Evolutionary conservation across 148 eudicot species (phyloP).

Genomic region (Rhododendron mucronatum): DNA sequence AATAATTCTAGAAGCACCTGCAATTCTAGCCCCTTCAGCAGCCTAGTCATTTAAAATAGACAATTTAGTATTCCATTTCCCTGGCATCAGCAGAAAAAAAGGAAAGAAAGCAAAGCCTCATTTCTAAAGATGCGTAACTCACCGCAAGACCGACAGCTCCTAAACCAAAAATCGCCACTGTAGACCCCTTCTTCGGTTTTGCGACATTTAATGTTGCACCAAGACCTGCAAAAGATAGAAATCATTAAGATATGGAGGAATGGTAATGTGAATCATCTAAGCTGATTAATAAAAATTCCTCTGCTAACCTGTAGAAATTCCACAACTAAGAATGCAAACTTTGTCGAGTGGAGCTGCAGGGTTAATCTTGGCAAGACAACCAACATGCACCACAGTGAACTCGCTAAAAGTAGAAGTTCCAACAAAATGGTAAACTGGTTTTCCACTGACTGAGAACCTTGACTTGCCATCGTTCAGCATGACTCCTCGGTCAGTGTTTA

Average conservation of each 20-base stretch:
- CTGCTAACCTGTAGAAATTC: constrained; percentile 31
- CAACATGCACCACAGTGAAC: constrained; percentile 34
- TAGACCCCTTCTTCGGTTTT: constrained; percentile 65
- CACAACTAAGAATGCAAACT: constrained; percentile 41
- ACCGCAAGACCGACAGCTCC: constrained; percentile 90
- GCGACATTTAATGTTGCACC: constrained; percentile 87
- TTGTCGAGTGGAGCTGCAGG: constrained; percentile 29
- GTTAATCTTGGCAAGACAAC: constrained; percentile 26
- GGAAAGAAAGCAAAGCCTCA: too few relatives aligned
- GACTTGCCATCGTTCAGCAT: constrained; percentile 33
- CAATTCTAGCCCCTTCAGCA: constrained; percentile 49
- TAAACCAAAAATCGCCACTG: constrained; percentile 71
- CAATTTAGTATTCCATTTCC: background rate
- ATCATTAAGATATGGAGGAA: background rate
- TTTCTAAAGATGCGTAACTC: constrained; percentile 23
- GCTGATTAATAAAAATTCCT: too few relatives aligned
- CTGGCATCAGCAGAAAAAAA: background rate
- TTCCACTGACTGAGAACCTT: constrained; percentile 30
- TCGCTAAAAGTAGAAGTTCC: constrained; percentile 38
- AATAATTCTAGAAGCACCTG: constrained; percentile 46
- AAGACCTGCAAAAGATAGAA: constrained; percentile 42
- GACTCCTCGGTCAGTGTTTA: constrained; percentile 30
- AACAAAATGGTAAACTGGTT: constrained; percentile 33
- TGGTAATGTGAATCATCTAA: too few relatives aligned
- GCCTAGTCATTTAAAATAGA: constrained; percentile 17